Evolutionary conservation across 257 asterid genomes (phyloP).

Genomic region (Euphrasia confusa): DNA sequence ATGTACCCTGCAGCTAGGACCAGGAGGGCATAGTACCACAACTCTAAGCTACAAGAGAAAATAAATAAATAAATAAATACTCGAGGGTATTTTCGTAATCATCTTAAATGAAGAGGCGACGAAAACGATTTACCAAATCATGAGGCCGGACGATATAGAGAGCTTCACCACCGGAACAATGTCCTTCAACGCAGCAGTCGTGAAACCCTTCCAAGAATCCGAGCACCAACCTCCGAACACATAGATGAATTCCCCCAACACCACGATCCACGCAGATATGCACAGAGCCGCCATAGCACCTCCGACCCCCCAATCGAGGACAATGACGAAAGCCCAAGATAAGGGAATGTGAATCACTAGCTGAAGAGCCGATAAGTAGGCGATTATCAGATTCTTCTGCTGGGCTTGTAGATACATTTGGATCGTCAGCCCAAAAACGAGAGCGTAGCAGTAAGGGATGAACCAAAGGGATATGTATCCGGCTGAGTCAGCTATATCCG

Average conservation of each 20-base stretch:
- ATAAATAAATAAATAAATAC: no score
- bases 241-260: conserved; percentile 62
- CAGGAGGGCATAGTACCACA: conserved; percentile 83
- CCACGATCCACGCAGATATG: conserved; percentile 59
- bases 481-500: conserved; percentile 49
- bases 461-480: conserved; percentile 74
- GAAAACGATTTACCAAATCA: conserved; percentile 57
- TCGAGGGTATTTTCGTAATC: background rate
- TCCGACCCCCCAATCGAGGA: conserved; percentile 47
- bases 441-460: conserved; percentile 61
- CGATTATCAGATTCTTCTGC: conserved; percentile 70
- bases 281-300: conserved; percentile 80
- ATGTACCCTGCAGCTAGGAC: conserved; percentile 84
- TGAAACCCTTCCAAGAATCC: conserved; percentile 73
- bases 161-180: conserved; percentile 76
- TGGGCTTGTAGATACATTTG: conserved; percentile 95
- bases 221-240: conserved; percentile 89
- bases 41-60: conserved; percentile 49
- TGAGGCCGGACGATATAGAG: conserved; percentile 74
- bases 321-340: conserved; percentile 59
- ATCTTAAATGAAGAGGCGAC: background rate
- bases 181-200: conserved; percentile 59
- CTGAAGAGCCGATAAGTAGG: conserved; percentile 54
- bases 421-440: conserved; percentile 68
- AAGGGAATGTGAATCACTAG: conserved; percentile 59